phyloP scores from a whole-genome alignment of 208 protist genomes.

The Trypanosoma lewisi region DNA sequence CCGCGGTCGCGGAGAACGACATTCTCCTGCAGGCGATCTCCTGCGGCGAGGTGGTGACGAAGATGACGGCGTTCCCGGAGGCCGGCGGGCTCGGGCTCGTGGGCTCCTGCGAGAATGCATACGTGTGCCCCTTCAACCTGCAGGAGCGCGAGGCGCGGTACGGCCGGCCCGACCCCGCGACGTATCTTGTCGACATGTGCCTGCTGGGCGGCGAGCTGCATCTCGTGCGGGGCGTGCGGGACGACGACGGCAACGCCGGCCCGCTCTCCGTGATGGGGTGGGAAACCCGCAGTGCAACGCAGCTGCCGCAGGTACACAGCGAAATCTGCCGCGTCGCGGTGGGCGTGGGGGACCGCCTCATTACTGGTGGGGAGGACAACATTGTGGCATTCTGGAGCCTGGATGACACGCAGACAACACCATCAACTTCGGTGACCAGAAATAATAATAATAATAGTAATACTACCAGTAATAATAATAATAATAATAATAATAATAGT shows the following conservation, averaged over 20 bases:
- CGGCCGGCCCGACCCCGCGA: constrained; percentile 44
- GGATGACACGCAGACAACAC: neutral
- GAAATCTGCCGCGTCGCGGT: constrained; percentile 71
- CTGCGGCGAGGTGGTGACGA: constrained; percentile 73
- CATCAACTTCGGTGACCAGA: neutral
- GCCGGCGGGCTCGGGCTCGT: constrained; percentile 45
- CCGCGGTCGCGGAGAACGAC: constrained; percentile 64
- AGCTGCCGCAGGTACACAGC: constrained; percentile 44
- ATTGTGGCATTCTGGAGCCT: constrained; percentile 69
- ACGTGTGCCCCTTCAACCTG: constrained; percentile 62
- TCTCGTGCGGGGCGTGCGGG: constrained; percentile 57
- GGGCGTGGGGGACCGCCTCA: constrained; percentile 59
- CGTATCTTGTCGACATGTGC: constrained; percentile 81
- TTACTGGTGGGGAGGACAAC: constrained; percentile 83
- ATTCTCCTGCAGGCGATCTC: constrained; percentile 65
- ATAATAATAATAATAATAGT: too few relatives aligned
- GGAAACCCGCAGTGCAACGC: constrained; percentile 19
- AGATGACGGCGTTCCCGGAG: constrained; percentile 65
- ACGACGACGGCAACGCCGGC: constrained; percentile 75
- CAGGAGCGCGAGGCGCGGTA: constrained; percentile 46
- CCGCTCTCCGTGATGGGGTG: constrained; percentile 52
- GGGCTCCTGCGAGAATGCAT: constrained; percentile 84
- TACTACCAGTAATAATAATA: too few relatives aligned
- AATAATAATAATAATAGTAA: neutral
- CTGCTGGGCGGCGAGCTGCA: constrained; percentile 43